Percentiles rank a stretch among this genome's conserved stretches.
Evolutionary conservation across 2,329 filamentous ascomycete species (phyloP).

Genomic region (Alternaria ethzedia): DNA sequence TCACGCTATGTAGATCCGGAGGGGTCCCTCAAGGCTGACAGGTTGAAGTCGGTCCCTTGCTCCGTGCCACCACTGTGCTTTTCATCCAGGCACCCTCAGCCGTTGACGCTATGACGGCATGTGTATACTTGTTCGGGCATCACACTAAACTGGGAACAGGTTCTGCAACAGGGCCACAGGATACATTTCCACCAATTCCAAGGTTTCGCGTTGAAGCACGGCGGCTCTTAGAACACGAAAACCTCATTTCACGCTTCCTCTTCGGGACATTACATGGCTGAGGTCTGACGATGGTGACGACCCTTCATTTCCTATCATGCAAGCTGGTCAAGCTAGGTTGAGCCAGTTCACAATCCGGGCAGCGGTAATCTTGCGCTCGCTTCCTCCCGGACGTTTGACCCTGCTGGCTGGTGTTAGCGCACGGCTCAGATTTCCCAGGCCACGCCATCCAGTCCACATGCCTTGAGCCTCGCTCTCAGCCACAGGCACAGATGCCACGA

Average conservation of each 20-base stretch:
- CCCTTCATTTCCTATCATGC: constrained; percentile 50
- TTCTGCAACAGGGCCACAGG: constrained; percentile 21
- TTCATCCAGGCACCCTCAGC: constrained; percentile 23
- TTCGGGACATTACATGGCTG: constrained; percentile 40
- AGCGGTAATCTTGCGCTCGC: constrained; percentile 46
- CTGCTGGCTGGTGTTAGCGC: constrained; percentile 42
- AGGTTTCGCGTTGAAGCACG: constrained; percentile 47
- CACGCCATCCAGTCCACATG: constrained; percentile 23
- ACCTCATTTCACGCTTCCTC: constrained; percentile 42
- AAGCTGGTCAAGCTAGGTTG: constrained; percentile 31
- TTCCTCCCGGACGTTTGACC: constrained; percentile 50
- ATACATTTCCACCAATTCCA: constrained; percentile 31
- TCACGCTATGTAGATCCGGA: constrained; percentile 45
- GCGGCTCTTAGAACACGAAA: constrained; percentile 40
- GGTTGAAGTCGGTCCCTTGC: constrained; percentile 39
- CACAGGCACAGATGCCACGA: constrained; percentile 26
- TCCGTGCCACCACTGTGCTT: constrained; percentile 34
- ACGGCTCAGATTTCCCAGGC: constrained; percentile 32
- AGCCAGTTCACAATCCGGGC: constrained; percentile 38
- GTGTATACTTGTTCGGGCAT: constrained; percentile 38
- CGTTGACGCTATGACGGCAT: constrained; percentile 36
- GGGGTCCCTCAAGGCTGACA: constrained; percentile 44
- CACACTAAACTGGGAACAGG: constrained; percentile 28
- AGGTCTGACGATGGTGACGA: constrained; percentile 40
- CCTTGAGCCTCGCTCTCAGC: constrained; percentile 34